Base-by-base conservation (phyloP, 208 protist genomes). In the Trichomonas tenax region DNA sequence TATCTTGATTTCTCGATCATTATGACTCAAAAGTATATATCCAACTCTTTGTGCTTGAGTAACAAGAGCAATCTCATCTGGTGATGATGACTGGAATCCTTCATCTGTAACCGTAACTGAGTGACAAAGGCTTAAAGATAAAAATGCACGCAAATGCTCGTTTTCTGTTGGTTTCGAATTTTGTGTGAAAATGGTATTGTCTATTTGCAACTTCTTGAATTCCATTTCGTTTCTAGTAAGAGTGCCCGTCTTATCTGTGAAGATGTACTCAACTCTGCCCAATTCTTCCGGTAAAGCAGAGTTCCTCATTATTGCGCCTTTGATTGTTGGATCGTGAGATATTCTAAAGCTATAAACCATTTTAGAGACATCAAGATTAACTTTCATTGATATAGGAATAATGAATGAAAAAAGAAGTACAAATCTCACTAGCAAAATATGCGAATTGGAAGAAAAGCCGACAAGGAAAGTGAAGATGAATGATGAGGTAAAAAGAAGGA, bases 231-330 rank as follows among this genome's bases (percentile, higher is more conserved):
- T 99, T 97, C 99, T 98, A 6, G 99, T 99, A 11, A 99, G 97
- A 45, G 99, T 99, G 51, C 99, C 99, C 17, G 99, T 99, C 97
- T 99, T 99, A 97, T 99, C 99, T 15, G 98, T 98, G 89, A 99
- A 98, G 40, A 99, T 97, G 97, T 99, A 99, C 82, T 98, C 97
- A 49, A 99, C 98, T 38, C 99, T 97, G n/a, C 99, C 99, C 2
- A 99, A 97, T 97, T 99, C 99, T 97, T 99, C 99, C 0, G 99
- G 98, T 41, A 99, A 98, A 11, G 98, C 98, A 34, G 98, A 98
- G 63, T 98, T 99, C 82, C 99, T 97, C 4, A 99, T 99, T 10
- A 99, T 97, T 0, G 97, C 97, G 23, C 96, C 97, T 86, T 90
- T 63, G 51, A 96, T 96, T 0, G 96, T 15, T 44, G 41, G 26